These are phyloP conservation scores for Fusarium nisikadoi DNA, from an alignment of 2,329 filamentous ascomycete genomes.

Conservation along the genomic window DNA sequence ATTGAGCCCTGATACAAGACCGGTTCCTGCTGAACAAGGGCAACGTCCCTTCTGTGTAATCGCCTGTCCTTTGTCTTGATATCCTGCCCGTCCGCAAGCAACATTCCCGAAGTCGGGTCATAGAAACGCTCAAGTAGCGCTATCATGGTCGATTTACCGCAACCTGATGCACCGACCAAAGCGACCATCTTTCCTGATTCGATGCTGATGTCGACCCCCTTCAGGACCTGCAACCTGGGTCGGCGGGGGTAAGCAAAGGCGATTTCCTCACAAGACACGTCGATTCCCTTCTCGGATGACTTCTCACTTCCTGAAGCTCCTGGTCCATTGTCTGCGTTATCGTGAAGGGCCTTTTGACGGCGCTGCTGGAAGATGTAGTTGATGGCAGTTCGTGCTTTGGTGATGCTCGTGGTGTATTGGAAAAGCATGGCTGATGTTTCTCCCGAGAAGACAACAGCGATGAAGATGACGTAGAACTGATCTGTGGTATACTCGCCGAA, in stretches of 20 bases:
- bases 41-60: slow-evolving; percentile 49
- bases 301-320: not conserved
- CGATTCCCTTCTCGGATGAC: slow-evolving; percentile 42
- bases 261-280: slow-evolving; percentile 62
- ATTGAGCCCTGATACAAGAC: slow-evolving; percentile 62
- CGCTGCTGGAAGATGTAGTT: slow-evolving; percentile 61
- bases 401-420: slow-evolving; percentile 62
- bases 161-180: slow-evolving; percentile 67
- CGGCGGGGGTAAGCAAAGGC: slow-evolving; percentile 67
- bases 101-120: slow-evolving; percentile 47
- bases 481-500: slow-evolving; percentile 58
- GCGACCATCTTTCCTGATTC: slow-evolving; percentile 61
- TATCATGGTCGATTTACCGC: slow-evolving; percentile 70
- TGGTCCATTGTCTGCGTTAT: slow-evolving; percentile 42
- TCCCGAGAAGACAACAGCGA: slow-evolving; percentile 59
- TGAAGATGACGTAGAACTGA: slow-evolving; percentile 63
- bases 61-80: slow-evolving; percentile 46
- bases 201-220: slow-evolving; percentile 55
- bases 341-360: slow-evolving; percentile 44
- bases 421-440: slow-evolving; percentile 56
- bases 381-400: slow-evolving; percentile 59
- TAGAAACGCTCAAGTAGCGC: slow-evolving; percentile 60
- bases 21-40: slow-evolving; percentile 56
- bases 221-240: slow-evolving; percentile 49
- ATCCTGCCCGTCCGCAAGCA: slow-evolving; percentile 46